Evolutionary conservation across 2,329 filamentous ascomycete genomes (phyloP).

Genomic region (Geosmithia flava): DNA sequence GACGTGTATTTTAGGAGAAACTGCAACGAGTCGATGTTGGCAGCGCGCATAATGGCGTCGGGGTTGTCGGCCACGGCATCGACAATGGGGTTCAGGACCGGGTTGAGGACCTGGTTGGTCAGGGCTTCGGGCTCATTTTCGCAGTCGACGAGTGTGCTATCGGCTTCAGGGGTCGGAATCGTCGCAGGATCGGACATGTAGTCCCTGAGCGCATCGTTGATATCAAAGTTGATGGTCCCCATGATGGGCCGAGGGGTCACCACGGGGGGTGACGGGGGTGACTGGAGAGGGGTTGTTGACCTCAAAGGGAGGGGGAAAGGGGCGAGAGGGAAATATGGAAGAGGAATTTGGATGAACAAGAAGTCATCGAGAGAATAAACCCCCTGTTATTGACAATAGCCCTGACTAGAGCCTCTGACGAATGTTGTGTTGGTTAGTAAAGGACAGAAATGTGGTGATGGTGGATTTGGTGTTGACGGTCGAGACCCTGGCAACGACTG

Average conservation of each 20-base stretch:
- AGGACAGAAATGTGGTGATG: background rate
- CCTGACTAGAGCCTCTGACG: background rate
- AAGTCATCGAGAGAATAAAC: background rate
- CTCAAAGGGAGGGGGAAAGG: background rate
- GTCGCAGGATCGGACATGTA: slow-evolving; percentile 88
- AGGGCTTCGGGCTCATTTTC: slow-evolving; percentile 83
- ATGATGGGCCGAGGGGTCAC: slow-evolving; percentile 28
- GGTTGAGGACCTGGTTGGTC: slow-evolving; percentile 67
- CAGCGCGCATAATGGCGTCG: slow-evolving; percentile 68
- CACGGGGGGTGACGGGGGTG: slow-evolving; percentile 4
- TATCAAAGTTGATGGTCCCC: slow-evolving; percentile 79
- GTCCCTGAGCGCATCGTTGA: slow-evolving; percentile 91
- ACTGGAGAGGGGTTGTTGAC: background rate
- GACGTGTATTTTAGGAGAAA: slow-evolving; percentile 86
- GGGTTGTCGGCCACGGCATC: slow-evolving; percentile 87
- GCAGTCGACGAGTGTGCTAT: slow-evolving; percentile 73
- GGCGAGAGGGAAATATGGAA: slow-evolving; percentile 3
- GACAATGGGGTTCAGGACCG: slow-evolving; percentile 79
- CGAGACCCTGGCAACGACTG: slow-evolving; percentile 12
- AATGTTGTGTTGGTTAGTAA: background rate
- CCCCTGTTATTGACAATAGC: background rate
- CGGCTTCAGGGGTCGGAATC: slow-evolving; percentile 77
- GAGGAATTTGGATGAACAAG: background rate
- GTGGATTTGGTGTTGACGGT: slow-evolving; percentile 2
- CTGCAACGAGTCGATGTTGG: slow-evolving; percentile 83